Evolutionary conservation across 169 alveolate genomes (phyloP).

Genomic region (Eimeria necatrix): DNA sequence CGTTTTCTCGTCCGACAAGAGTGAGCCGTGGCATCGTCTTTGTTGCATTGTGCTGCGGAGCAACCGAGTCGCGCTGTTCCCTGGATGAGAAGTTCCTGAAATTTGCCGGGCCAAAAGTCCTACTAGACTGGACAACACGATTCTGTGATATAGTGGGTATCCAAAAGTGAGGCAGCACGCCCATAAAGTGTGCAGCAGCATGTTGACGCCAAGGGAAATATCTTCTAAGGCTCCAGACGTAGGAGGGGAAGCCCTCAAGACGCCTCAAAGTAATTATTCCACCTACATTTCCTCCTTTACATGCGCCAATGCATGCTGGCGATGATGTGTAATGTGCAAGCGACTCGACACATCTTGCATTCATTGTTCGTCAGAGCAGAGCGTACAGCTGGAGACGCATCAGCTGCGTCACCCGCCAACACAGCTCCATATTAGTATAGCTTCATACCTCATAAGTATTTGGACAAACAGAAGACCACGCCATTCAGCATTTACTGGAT

Average conservation of each 20-base stretch:
- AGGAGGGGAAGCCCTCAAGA: neutral
- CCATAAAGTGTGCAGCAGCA: neutral
- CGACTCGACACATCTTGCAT: conserved; percentile 10
- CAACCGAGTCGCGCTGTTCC: neutral
- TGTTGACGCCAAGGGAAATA: neutral
- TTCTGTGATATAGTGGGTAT: neutral
- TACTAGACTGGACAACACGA: neutral
- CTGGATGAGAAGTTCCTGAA: neutral
- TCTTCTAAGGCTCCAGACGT: neutral
- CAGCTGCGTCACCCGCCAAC: neutral
- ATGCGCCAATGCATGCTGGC: conserved; percentile 3
- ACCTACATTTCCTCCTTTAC: neutral
- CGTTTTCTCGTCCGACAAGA: conserved; percentile 86
- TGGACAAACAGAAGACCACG: no score
- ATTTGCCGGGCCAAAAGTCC: neutral
- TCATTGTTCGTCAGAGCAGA: neutral
- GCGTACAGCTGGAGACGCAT: conserved; percentile 13
- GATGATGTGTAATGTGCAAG: conserved; percentile 29
- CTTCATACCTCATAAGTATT: neutral
- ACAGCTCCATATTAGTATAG: conserved; percentile 6
- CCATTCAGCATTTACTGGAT: no score
- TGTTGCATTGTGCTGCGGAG: neutral
- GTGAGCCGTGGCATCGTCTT: conserved; percentile 49
- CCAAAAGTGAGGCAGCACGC: neutral
- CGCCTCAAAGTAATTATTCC: neutral